Evolutionary conservation across 2,329 filamentous ascomycete species (phyloP), one percentile per base, ranked within the genome.

Genomic region (Colletotrichum orchidophilum): DNA sequence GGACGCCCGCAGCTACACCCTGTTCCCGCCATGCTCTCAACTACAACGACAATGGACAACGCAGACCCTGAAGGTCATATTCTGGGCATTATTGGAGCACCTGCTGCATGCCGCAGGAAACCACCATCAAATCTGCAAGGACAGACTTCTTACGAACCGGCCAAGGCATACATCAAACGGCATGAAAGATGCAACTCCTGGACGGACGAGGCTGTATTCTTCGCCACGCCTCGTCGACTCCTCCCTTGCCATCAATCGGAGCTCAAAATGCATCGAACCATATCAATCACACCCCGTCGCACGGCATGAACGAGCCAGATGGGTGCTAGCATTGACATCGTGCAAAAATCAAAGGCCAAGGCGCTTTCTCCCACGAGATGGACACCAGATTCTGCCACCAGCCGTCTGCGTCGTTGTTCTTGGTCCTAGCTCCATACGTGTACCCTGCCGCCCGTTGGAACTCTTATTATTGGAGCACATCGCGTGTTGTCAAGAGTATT

Each of bases 351-450:
- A 21, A 53, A 46, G 13, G 26, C 29, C 50, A 50, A 39, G n/a
- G 15, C 15, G 50, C 50, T 27, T 46, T 15, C 39, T 46, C 55
- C 15, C 31, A 42, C 18, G 53, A 69, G 54, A 64, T 57, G 24
- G 49, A 53, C 54, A 63, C 59, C 69, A 69, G 67, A 66, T 71
- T 68, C 62, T 67, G 66, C 33, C 53, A 64, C 55, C 13, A 57
- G 29, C 68, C 68, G 68, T 67, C 68, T 42, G 27, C 8, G 27
- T 26, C 18, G 4, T 53, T 12, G 7, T 15, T 31, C 31, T 35
- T 12, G 6, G n/a, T 24, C 39, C 31, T 18, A 29, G 18, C 49
- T 4, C 18, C 3, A n/a, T 31, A 27, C 18, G 39, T 42, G 27
- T 18, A 31, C 18, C 31, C 6, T 18, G 24, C 13, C 24, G 29